Evolutionary conservation across 2,329 filamentous ascomycete species (phyloP).

Genomic region (Epichloe baconii): DNA sequence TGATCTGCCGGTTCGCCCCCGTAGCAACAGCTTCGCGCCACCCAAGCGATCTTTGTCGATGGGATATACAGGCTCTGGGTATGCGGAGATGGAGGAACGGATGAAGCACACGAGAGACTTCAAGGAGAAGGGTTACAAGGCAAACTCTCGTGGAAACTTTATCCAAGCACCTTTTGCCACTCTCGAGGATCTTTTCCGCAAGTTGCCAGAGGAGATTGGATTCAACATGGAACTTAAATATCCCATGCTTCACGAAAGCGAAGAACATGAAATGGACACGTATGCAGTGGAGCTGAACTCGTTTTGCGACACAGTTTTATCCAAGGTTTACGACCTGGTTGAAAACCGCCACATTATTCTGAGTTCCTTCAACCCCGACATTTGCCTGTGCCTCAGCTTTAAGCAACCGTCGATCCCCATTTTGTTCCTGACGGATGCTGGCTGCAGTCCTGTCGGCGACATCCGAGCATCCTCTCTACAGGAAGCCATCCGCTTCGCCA

Average conservation of each 20-base stretch:
- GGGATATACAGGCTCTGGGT: constrained; percentile 32
- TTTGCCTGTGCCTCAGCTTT: constrained; percentile 85
- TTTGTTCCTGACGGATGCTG: constrained; percentile 85
- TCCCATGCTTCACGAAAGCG: constrained; percentile 90
- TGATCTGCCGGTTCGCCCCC: constrained; percentile 3
- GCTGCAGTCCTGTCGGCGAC: constrained; percentile 69
- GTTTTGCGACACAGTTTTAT: constrained; percentile 80
- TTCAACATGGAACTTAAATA: constrained; percentile 99
- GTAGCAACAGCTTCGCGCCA: constrained; percentile 25
- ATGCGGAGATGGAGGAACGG: constrained; percentile 50
- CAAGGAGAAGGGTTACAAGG: constrained; percentile 91
- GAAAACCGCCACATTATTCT: constrained; percentile 86
- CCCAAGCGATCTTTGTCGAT: constrained; percentile 42
- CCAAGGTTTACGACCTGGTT: constrained; percentile 77
- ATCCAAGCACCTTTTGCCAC: constrained; percentile 96
- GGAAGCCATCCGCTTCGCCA: constrained; percentile 89
- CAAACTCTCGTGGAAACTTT: constrained; percentile 82
- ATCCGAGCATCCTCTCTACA: constrained; percentile 84
- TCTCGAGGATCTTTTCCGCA: constrained; percentile 80
- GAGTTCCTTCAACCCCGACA: constrained; percentile 93
- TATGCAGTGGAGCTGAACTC: constrained; percentile 93
- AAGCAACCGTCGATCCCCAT: constrained; percentile 97
- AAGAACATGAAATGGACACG: constrained; percentile 92
- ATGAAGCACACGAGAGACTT: constrained; percentile 97
- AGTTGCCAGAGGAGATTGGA: constrained; percentile 68